These are phyloP conservation scores for Geotrichum carabidarum DNA, from an alignment of 1,139 yeast species.

Conservation along the genomic window DNA sequence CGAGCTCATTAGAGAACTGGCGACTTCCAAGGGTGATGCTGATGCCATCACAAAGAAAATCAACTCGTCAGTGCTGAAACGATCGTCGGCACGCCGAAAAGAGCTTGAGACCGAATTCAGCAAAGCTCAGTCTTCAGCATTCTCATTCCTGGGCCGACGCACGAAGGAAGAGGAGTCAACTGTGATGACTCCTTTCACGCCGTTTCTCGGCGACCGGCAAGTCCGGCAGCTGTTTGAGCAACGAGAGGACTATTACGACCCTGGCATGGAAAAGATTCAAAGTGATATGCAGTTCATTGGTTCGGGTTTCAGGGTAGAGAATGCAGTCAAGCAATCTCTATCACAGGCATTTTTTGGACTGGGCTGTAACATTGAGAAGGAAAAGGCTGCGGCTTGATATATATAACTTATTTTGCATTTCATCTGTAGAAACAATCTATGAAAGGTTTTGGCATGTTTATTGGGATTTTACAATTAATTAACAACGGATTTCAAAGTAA, in stretches of 20 bases:
- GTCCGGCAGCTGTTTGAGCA: constrained; percentile 43
- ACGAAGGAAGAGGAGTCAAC: constrained; percentile 20
- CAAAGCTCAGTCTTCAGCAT: constrained; percentile 16
- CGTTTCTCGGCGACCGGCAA: constrained; percentile 86
- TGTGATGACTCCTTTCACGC: constrained; percentile 70
- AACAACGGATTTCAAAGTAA: not conserved
- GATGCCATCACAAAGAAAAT: constrained; percentile 49
- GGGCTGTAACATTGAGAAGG: constrained; percentile 71
- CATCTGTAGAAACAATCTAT: not conserved
- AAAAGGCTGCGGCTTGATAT: constrained; percentile 38
- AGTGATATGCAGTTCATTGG: constrained; percentile 69
- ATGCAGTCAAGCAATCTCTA: constrained; percentile 68
- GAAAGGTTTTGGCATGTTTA: not conserved
- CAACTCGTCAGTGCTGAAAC: constrained; percentile 58
- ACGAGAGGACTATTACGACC: constrained; percentile 54
- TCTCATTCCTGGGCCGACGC: constrained; percentile 25
- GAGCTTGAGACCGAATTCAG: constrained; percentile 59
- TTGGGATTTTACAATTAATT: not conserved
- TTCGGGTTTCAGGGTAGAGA: constrained; percentile 73
- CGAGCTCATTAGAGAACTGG: constrained; percentile 65
- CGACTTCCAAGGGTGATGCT: constrained; percentile 45
- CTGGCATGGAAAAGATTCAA: constrained; percentile 53
- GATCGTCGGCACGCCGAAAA: constrained; percentile 60
- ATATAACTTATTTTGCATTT: not conserved
- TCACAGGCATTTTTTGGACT: constrained; percentile 88